These are phyloP conservation scores for Citrus australasica DNA, from an alignment of 345 rosid species.

Conservation along the genomic window DNA sequence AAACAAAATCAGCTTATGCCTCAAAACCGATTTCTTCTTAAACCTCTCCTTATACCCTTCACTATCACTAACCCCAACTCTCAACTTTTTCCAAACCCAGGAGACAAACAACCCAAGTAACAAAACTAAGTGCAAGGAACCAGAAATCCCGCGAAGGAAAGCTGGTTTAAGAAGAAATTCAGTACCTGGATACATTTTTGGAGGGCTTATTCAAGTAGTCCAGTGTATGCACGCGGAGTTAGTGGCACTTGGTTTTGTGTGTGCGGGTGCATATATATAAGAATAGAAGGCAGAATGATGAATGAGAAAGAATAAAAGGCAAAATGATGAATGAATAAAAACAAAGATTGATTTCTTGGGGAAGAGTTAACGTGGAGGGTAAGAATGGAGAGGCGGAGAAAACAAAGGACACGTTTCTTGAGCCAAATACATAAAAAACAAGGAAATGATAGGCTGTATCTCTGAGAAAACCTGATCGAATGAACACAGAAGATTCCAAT, in stretches of 20 bases:
- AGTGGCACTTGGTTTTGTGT: background rate
- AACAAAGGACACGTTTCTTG: background rate
- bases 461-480: too few species aligned
- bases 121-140: constrained; percentile 40
- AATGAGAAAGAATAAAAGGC: too few species aligned
- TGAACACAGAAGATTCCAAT: too few species aligned
- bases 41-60: constrained; percentile 20
- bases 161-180: constrained; percentile 34
- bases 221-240: background rate
- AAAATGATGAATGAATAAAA: too few species aligned
- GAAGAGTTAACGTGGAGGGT: background rate
- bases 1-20: constrained; percentile 28
- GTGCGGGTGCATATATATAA: too few species aligned
- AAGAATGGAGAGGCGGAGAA: background rate
- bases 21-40: constrained; percentile 14
- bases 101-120: constrained; percentile 32
- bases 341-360: background rate
- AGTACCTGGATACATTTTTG: constrained; percentile 26
- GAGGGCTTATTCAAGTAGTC: background rate
- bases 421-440: too few species aligned
- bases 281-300: too few species aligned
- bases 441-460: too few species aligned
- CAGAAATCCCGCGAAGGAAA: constrained; percentile 41
- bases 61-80: constrained; percentile 4
- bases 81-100: constrained; percentile 32